Conservation (phyloP, 2,329 filamentous ascomycete species). For the Alternaria atra region DNA sequence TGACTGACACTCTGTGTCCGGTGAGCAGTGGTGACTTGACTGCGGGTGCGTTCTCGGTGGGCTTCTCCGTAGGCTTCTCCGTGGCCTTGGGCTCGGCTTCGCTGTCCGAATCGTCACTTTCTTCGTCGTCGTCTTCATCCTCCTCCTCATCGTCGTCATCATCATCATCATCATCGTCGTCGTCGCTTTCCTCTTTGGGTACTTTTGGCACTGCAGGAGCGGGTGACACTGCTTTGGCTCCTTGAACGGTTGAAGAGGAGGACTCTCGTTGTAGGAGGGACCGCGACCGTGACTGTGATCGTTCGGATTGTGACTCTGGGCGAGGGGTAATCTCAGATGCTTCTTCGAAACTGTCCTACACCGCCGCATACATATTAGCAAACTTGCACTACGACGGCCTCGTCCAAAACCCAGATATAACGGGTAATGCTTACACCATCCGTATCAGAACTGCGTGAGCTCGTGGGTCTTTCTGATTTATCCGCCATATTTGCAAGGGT, state of each 20-base stretch:
- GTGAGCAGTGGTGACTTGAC: conserved; percentile 64
- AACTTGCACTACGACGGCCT: background rate
- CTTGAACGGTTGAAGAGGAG: conserved; percentile 42
- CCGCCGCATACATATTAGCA: conserved; percentile 23
- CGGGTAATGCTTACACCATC: conserved; percentile 34
- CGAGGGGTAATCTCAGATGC: conserved; percentile 67
- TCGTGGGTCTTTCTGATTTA: conserved; percentile 37
- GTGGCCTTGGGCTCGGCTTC: conserved; percentile 15
- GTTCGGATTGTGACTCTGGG: conserved; percentile 53
- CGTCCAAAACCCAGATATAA: background rate
- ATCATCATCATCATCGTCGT: conserved; percentile 21
- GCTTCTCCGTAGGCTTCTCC: conserved; percentile 20
- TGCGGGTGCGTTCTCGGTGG: conserved; percentile 25
- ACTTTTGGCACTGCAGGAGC: conserved; percentile 29
- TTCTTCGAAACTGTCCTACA: conserved; percentile 83
- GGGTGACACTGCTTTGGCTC: conserved; percentile 31
- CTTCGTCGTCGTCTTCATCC: conserved; percentile 21
- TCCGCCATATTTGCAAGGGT: conserved; percentile 32
- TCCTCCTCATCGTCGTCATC: conserved; percentile 25
- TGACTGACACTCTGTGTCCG: conserved; percentile 63
- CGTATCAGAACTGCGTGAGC: conserved; percentile 45
- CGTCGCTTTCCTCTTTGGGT: conserved; percentile 21
- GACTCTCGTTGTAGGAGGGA: conserved; percentile 61
- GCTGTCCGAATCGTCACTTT: conserved; percentile 20
- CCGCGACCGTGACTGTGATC: conserved; percentile 53